phyloP scores from a whole-genome alignment of 306 rosid species.

The Sophora flavescens region DNA sequence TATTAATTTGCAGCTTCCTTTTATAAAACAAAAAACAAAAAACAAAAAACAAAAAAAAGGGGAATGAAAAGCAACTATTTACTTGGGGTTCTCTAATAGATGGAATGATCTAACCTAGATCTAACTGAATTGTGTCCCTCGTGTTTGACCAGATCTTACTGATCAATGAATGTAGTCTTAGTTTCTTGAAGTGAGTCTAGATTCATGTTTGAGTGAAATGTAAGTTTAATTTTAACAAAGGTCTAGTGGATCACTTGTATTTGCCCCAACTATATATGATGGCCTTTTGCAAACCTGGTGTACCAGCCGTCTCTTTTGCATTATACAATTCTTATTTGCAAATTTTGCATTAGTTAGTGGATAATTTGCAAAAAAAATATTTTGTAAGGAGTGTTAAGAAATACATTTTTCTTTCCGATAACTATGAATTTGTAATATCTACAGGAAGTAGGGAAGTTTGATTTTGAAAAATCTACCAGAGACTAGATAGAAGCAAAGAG shows the following conservation, averaged over 20 bases:
- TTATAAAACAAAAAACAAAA: background rate
- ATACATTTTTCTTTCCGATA: background rate
- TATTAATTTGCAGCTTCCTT: slow-evolving; percentile 59
- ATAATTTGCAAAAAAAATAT: background rate
- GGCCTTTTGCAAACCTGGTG: background rate
- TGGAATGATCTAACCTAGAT: slow-evolving; percentile 82
- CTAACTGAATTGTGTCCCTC: slow-evolving; percentile 69
- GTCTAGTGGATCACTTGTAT: slow-evolving; percentile 10
- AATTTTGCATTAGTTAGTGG: background rate
- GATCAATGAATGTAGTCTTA: slow-evolving; percentile 62
- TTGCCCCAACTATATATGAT: background rate
- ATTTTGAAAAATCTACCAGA: background rate
- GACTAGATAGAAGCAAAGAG: background rate
- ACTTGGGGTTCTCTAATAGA: slow-evolving; percentile 60
- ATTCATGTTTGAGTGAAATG: slow-evolving; percentile 49
- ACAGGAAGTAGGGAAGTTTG: background rate
- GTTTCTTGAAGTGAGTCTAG: slow-evolving; percentile 48
- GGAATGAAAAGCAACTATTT: slow-evolving; percentile 39
- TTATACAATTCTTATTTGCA: background rate
- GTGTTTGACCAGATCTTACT: slow-evolving; percentile 60
- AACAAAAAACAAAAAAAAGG: background rate
- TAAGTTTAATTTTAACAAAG: slow-evolving; percentile 38
- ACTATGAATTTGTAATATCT: background rate
- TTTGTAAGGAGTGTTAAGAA: background rate
- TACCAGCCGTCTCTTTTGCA: background rate